phyloP scores from a whole-genome alignment of 2,329 filamentous ascomycete species.

The Rhynchosporium agropyri region DNA sequence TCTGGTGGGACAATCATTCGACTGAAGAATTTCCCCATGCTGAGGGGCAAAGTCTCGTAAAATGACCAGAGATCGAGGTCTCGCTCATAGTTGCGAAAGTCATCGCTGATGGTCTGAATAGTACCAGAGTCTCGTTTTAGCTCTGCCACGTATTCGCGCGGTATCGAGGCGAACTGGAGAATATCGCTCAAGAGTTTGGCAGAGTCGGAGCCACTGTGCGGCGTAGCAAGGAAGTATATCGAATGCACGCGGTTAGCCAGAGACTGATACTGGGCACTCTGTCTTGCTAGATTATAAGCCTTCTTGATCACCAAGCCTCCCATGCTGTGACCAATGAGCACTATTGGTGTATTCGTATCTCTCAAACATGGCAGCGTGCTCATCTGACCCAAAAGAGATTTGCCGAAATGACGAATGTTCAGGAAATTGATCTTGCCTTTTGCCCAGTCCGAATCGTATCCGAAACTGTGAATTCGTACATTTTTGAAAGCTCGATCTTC shows the following conservation, averaged over 20 bases:
- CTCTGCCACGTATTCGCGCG: conserved; percentile 38
- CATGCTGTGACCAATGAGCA: conserved; percentile 52
- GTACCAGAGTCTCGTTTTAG: conserved; percentile 41
- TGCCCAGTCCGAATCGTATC: conserved; percentile 41
- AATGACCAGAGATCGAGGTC: conserved; percentile 47
- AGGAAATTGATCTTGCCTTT: conserved; percentile 25
- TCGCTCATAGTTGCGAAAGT: conserved; percentile 40
- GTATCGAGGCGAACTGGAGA: conserved; percentile 4
- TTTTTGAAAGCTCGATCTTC: conserved; percentile 40
- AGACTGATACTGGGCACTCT: conserved; percentile 22
- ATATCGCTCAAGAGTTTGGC: conserved; percentile 26
- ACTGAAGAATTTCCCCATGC: conserved; percentile 33
- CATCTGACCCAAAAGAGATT: conserved; percentile 40
- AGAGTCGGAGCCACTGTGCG: conserved; percentile 37
- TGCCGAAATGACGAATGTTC: conserved; percentile 42
- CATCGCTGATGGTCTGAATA: conserved; percentile 41
- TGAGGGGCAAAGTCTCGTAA: conserved; percentile 47
- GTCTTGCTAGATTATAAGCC: conserved; percentile 35
- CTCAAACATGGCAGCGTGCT: conserved; percentile 25
- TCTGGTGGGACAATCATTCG: conserved; percentile 37
- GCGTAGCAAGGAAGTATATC: conserved; percentile 45
- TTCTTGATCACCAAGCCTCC: conserved; percentile 45
- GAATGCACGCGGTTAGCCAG: conserved; percentile 35
- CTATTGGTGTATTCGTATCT: conserved; percentile 43
- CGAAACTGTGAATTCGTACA: conserved; percentile 42